Evolutionary conservation across 1,139 yeast species (phyloP).

Genomic region (Yamadazyma diddensiae): DNA sequence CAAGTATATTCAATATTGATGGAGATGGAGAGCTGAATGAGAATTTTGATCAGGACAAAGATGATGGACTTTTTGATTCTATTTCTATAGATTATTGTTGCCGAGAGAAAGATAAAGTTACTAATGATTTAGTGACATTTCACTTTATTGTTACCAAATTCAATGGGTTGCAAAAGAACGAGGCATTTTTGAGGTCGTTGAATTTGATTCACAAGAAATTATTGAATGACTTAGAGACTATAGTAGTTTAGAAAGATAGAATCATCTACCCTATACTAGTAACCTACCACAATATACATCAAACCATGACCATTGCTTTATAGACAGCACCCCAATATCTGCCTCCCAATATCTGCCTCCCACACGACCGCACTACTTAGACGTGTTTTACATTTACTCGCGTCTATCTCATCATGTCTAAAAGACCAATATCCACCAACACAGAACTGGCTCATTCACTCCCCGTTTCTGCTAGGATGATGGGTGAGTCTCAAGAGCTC

Average conservation of each 20-base stretch:
- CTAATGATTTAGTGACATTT: slow-evolving; percentile 11
- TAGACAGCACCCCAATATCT: no score
- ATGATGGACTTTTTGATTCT: slow-evolving; percentile 13
- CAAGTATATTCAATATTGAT: slow-evolving; percentile 19
- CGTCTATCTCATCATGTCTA: slow-evolving; percentile 11
- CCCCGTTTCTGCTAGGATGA: slow-evolving; percentile 40
- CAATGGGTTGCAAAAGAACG: slow-evolving; percentile 6
- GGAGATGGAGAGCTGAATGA: slow-evolving; percentile 7
- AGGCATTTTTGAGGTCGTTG: slow-evolving; percentile 10
- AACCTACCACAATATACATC: no score
- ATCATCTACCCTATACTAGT: no score
- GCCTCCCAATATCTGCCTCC: no score
- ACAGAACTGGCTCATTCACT: slow-evolving; percentile 39
- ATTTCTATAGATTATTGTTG: slow-evolving; percentile 14
- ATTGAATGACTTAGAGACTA: slow-evolving; percentile 9
- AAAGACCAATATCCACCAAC: slow-evolving; percentile 12
- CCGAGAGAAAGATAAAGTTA: slow-evolving; percentile 10
- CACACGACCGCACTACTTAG: no score
- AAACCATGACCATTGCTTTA: no score
- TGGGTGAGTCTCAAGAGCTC: slow-evolving; percentile 21
- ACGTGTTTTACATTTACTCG: slow-evolving; percentile 2
- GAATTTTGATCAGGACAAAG: slow-evolving; percentile 6
- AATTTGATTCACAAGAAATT: slow-evolving; percentile 13
- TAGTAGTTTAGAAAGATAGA: no score
- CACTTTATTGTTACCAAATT: slow-evolving; percentile 3